These are phyloP conservation scores for Colletotrichum tropicale DNA, from an alignment of 2,329 filamentous ascomycete genomes.

Conservation along the genomic window DNA sequence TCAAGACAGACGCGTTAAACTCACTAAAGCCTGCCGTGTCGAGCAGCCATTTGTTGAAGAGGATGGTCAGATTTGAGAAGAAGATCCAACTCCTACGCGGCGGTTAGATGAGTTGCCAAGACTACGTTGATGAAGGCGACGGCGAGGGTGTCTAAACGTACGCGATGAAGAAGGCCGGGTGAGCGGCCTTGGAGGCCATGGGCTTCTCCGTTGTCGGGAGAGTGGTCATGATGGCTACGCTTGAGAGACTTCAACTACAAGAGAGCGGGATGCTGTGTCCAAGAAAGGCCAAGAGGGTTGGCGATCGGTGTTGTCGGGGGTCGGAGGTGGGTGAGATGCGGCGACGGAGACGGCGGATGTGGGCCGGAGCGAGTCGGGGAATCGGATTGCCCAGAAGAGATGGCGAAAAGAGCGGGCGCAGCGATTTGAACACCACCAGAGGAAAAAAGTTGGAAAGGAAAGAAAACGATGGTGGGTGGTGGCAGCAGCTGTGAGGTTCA, in stretches of 20 bases:
- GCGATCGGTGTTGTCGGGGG: neutral
- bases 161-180: conserved; percentile 35
- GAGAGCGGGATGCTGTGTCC: neutral
- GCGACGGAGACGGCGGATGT: conserved; percentile 14
- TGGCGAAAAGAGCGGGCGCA: neutral
- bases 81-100: conserved; percentile 75
- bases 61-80: conserved; percentile 82
- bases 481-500: neutral
- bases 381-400: neutral
- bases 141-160: conserved; percentile 22
- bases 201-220: conserved; percentile 27
- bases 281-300: conserved; percentile 13
- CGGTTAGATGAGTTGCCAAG: neutral
- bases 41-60: conserved; percentile 93
- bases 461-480: neutral
- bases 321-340: neutral
- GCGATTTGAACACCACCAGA: neutral
- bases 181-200: conserved; percentile 14
- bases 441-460: neutral
- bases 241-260: neutral
- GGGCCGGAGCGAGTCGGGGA: neutral
- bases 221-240: conserved; percentile 3
- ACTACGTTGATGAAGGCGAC: neutral
- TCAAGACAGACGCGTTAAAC: conserved; percentile 28
- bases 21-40: conserved; percentile 76